phyloP scores from a whole-genome alignment of 139 green algal genomes.

The Nannochloris sp. region DNA sequence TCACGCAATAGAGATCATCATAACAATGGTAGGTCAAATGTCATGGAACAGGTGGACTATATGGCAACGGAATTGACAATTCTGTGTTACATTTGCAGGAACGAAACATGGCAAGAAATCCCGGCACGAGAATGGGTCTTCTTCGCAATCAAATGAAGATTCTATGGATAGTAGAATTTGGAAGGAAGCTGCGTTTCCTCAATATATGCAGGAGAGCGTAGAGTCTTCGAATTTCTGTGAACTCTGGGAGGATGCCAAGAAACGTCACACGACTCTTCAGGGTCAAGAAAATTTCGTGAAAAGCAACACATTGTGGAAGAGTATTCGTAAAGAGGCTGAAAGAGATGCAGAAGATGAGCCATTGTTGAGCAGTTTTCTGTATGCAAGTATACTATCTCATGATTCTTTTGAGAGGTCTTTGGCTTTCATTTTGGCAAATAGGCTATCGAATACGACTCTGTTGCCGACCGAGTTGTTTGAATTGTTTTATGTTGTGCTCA shows the following conservation, averaged over 20 bases:
- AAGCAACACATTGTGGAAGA: conserved; percentile 6
- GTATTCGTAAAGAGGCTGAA: conserved; percentile 26
- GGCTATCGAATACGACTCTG: conserved; percentile 41
- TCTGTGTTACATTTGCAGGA: not conserved
- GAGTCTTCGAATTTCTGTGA: conserved; percentile 11
- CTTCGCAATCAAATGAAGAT: not conserved
- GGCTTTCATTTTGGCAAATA: conserved; percentile 53
- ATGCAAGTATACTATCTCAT: conserved; percentile 48
- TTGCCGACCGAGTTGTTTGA: conserved; percentile 46
- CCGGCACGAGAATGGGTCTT: not conserved
- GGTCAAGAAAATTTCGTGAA: not conserved
- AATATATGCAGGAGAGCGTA: conserved; percentile 14
- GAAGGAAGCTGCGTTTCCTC: conserved; percentile 7
- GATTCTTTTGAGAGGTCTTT: conserved; percentile 42
- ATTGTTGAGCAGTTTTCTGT: conserved; percentile 52
- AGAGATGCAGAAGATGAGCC: conserved; percentile 39
- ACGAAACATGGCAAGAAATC: not conserved
- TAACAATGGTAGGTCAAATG: too few species aligned
- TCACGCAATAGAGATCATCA: too few species aligned
- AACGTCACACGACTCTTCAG: not conserved
- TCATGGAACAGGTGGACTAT: too few species aligned
- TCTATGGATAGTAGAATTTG: conserved; percentile 6
- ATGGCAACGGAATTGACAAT: too few species aligned
- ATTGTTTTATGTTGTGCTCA: conserved; percentile 29
- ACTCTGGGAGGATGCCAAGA: conserved; percentile 8